phyloP scores from a whole-genome alignment of 1,284 basidiomycete genomes.

The Sporisorium graminicola region DNA sequence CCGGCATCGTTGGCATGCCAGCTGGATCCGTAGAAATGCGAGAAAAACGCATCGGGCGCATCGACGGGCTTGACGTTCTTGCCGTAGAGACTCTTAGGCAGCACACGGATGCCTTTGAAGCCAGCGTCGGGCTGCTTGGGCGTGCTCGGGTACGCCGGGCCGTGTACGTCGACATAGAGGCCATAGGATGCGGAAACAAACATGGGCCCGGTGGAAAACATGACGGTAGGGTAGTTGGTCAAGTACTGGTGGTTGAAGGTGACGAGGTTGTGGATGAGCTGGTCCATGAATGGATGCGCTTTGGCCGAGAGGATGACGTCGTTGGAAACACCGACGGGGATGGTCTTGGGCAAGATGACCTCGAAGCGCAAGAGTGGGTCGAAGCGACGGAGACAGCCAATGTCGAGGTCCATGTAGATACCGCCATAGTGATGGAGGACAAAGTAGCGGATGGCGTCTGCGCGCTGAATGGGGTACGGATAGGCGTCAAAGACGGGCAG shows the following conservation, averaged over 20 bases:
- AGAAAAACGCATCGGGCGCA: conserved; percentile 86
- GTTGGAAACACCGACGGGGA: conserved; percentile 89
- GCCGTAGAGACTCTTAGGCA: conserved; percentile 93
- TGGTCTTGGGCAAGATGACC: conserved; percentile 91
- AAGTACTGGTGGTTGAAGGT: conserved; percentile 94
- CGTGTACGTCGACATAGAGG: conserved; percentile 74
- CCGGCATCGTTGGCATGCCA: conserved; percentile 75
- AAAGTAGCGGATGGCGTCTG: conserved; percentile 98
- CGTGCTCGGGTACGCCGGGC: conserved; percentile 89
- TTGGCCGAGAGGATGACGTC: conserved; percentile 94
- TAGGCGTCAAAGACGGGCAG: conserved; percentile 92
- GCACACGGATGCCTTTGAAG: conserved; percentile 76
- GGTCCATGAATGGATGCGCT: conserved; percentile 88
- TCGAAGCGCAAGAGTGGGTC: conserved; percentile 90
- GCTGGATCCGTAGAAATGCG: conserved; percentile 94
- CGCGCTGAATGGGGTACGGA: conserved; percentile 92
- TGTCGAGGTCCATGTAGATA: conserved; percentile 95
- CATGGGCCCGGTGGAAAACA: conserved; percentile 92
- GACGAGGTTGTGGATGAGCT: conserved; percentile 88
- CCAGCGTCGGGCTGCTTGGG: conserved; percentile 79
- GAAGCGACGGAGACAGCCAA: conserved; percentile 89
- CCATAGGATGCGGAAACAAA: conserved; percentile 68
- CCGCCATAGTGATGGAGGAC: conserved; percentile 93
- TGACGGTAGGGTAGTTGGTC: conserved; percentile 97
- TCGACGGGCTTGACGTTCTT: conserved; percentile 89